Evolutionary conservation across 176 grass and related monocot species (phyloP).

Genomic region (Carex scoparia): DNA sequence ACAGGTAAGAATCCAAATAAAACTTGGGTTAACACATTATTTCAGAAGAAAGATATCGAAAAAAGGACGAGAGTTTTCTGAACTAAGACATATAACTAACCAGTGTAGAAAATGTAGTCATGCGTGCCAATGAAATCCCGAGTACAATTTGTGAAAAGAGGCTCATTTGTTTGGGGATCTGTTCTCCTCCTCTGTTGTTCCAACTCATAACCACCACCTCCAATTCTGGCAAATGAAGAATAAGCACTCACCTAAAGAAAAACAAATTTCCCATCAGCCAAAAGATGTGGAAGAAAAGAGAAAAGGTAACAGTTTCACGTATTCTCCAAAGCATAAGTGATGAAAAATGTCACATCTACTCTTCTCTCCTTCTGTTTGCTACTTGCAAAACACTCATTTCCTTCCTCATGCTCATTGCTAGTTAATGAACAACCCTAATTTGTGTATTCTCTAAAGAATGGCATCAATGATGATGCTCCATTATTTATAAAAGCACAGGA

Average conservation of each 20-base stretch:
- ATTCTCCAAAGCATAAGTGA: neutral
- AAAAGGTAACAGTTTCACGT: conserved; percentile 4
- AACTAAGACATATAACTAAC: conserved; percentile 25
- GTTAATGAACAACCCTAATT: neutral
- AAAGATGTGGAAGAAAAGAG: conserved; percentile 2
- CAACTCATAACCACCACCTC: conserved; percentile 52
- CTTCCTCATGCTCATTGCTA: neutral
- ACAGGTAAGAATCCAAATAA: neutral
- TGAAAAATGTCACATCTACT: neutral
- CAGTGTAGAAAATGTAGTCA: conserved; percentile 99
- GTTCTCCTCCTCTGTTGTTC: conserved; percentile 95
- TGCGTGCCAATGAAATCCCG: conserved; percentile 92
- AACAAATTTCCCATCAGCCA: conserved; percentile 22
- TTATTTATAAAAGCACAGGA: neutral
- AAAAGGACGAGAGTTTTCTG: neutral
- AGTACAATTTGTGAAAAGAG: conserved; percentile 95
- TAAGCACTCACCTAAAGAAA: conserved; percentile 89
- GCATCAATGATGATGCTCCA: neutral
- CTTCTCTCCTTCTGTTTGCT: neutral
- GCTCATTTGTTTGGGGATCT: conserved; percentile 88
- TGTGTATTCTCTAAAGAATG: neutral
- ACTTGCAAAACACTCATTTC: neutral
- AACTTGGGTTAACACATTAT: neutral
- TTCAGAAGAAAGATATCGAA: neutral
- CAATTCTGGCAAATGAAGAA: conserved; percentile 89